A percentile compares a stretch with the other conserved stretches of the same genome.
Evolutionary conservation across 2,329 filamentous ascomycete species (phyloP).

Genomic region (Bretziella fagacearum): DNA sequence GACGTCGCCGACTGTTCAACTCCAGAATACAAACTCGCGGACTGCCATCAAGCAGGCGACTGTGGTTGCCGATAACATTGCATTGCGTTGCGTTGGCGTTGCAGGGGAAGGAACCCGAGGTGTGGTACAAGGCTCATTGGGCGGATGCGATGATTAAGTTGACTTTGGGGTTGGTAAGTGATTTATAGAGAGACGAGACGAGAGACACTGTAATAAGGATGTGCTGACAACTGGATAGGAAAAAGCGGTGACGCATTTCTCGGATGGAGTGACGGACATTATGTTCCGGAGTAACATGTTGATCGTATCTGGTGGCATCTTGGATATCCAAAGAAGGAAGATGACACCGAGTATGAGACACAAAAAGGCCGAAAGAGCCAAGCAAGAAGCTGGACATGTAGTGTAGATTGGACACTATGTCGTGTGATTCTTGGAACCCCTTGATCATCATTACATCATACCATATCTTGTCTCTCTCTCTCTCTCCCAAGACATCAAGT

Average conservation of each 20-base stretch:
- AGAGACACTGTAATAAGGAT: neutral
- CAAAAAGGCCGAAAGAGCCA: neutral
- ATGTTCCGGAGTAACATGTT: conserved; percentile 26
- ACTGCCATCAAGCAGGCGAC: conserved; percentile 36
- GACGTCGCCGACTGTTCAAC: conserved; percentile 39
- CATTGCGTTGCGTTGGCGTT: conserved; percentile 31
- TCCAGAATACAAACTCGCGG: conserved; percentile 35
- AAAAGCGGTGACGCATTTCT: conserved; percentile 28
- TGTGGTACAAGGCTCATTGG: conserved; percentile 28
- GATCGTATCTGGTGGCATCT: conserved; percentile 27
- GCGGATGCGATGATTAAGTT: conserved; percentile 35
- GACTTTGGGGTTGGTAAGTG: conserved; percentile 35
- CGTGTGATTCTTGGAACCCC: neutral
- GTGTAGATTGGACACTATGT: neutral
- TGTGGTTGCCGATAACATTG: conserved; percentile 37
- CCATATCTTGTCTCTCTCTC: neutral
- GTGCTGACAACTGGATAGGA: conserved; percentile 21
- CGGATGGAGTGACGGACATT: conserved; percentile 28
- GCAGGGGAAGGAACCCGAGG: conserved; percentile 23
- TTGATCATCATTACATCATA: too few species aligned
- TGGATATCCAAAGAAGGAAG: conserved; percentile 29
- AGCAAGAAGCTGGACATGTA: neutral
- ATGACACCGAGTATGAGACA: conserved; percentile 15
- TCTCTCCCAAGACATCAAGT: too few species aligned
- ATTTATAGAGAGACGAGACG: too few species aligned